Base-by-base conservation (phyloP, 768 basidiomycete species). In the Filobasidium floriforme region DNA sequence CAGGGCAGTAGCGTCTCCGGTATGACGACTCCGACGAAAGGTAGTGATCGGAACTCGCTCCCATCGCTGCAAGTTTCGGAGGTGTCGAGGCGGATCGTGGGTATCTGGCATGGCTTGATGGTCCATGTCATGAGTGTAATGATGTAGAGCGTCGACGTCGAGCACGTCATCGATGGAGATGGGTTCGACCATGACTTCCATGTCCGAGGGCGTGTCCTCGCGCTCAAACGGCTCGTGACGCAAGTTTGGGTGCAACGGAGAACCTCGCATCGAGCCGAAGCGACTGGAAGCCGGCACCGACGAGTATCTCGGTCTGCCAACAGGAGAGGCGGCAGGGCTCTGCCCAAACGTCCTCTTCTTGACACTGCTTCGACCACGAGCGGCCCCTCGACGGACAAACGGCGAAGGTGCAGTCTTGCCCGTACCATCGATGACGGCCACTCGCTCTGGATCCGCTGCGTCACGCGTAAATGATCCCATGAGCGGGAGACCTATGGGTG, bases 1-100 rank as follows among this genome's bases (percentile, higher is more conserved):
- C 1, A 43, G 32, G 7, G 59, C 59, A 49, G 59, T 54, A 14
- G 54, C 55, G 2, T 63, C 67, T 41, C 51, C 60, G 29, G 59
- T 46, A 24, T 59, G 57, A 18, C 59, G 62, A 22, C 67, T 64
- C 11, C 67, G 52, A 9, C 67, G 67, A 51, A 68, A 68, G 26
- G 67, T 68, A 6, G 67, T 68, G 60, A 68, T 68, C 29, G 67
- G 67, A 28, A 68, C 67, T 24, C 54, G 64, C 52, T 68, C 67
- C 67, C 67, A 68, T 22, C 67, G 46, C 29, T 63, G 63, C 7
- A 68, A 44, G 41, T 49, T 68, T 12, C 67, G 67, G 44, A 68
- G 46, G 24, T 68, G 67, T 28, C 67, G 18, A 10, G 62, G 59
- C 14, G 32, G 29, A 9, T 49, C 63, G 28, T 62, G 61, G 19